These are phyloP conservation scores for Beta macrorhiza DNA, from an alignment of 179 eudicot genomes.

Conservation along the genomic window DNA sequence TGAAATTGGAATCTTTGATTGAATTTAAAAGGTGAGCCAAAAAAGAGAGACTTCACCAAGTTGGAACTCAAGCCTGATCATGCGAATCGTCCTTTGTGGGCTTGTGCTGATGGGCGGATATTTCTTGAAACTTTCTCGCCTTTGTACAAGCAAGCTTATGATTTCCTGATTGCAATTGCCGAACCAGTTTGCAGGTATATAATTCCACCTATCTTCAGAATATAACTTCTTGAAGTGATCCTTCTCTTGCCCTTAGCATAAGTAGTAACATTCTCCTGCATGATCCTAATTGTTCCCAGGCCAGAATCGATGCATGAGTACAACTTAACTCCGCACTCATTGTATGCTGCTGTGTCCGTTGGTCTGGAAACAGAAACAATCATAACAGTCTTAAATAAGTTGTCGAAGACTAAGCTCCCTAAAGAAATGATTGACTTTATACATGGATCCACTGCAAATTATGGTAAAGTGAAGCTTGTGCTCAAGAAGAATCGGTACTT, in stretches of 20 bases:
- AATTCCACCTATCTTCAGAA: background rate
- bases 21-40: conserved; percentile 46
- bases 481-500: conserved; percentile 93
- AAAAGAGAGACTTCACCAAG: conserved; percentile 78
- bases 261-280: background rate
- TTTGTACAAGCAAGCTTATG: conserved; percentile 93
- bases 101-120: conserved; percentile 96
- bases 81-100: conserved; percentile 88
- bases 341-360: conserved; percentile 95
- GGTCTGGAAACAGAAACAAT: conserved; percentile 95
- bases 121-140: conserved; percentile 94
- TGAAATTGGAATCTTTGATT: conserved; percentile 18
- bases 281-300: conserved; percentile 36
- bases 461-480: conserved; percentile 97
- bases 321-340: conserved; percentile 92
- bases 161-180: conserved; percentile 93
- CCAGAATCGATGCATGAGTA: conserved; percentile 98
- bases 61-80: conserved; percentile 94
- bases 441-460: conserved; percentile 85
- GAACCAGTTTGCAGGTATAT: conserved; percentile 96
- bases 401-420: conserved; percentile 94
- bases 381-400: conserved; percentile 68
- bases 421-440: conserved; percentile 95
- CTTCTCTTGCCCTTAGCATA: background rate
- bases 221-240: background rate